phyloP scores from a whole-genome alignment of 2,329 filamentous ascomycete species.

The Colletotrichum eremochloae region DNA sequence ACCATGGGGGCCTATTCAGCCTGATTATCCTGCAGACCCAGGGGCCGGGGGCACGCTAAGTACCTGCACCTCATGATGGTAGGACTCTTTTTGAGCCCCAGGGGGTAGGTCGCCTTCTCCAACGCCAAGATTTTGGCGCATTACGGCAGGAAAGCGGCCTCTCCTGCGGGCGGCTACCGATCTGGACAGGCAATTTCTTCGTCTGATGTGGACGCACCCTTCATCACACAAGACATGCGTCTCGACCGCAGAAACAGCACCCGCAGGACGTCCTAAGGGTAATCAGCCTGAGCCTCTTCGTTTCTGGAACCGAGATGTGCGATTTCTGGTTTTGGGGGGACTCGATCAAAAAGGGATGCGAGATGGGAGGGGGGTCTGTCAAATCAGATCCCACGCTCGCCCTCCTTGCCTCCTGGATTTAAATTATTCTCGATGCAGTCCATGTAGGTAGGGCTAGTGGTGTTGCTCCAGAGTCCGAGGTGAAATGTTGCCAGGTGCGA shows the following conservation, averaged over 20 bases:
- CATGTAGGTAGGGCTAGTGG: slow-evolving; percentile 32
- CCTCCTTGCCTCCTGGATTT: slow-evolving; percentile 7
- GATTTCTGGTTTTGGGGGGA: not conserved
- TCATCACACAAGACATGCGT: slow-evolving; percentile 20
- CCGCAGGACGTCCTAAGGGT: not conserved
- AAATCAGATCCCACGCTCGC: not conserved
- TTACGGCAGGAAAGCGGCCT: slow-evolving; percentile 3
- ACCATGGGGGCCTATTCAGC: slow-evolving; percentile 22
- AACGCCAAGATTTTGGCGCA: slow-evolving; percentile 11
- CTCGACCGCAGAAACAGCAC: slow-evolving; percentile 13
- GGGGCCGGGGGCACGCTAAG: slow-evolving; percentile 1
- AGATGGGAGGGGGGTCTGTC: slow-evolving; percentile 4
- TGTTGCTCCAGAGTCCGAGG: not conserved
- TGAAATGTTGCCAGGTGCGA: slow-evolving; percentile 5
- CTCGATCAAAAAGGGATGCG: not conserved
- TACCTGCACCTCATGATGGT: slow-evolving; percentile 13
- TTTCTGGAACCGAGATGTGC: slow-evolving; percentile 22
- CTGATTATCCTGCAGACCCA: slow-evolving; percentile 35
- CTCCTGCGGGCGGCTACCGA: slow-evolving; percentile 23
- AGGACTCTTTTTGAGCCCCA: not conserved
- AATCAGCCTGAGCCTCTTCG: slow-evolving; percentile 7
- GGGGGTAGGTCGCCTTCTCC: not conserved
- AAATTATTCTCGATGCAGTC: slow-evolving; percentile 13
- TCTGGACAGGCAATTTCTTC: slow-evolving; percentile 20
- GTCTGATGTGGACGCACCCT: slow-evolving; percentile 30